Conservation (phyloP, 208 protist genomes). For the Chromosphaera perkinsii region DNA sequence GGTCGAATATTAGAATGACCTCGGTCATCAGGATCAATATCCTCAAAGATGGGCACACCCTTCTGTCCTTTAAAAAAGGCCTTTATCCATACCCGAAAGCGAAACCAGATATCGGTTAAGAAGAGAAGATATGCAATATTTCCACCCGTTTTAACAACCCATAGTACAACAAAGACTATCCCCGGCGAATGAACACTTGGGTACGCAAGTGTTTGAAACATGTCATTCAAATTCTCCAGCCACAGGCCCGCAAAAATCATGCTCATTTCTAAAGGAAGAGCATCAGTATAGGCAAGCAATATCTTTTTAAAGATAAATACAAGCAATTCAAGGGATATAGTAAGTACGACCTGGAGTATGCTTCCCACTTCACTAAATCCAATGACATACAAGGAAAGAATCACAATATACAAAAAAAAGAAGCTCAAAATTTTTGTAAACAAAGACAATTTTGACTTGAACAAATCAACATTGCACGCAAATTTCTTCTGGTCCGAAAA, state of each 20-base stretch:
- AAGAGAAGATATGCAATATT: conserved; percentile 42
- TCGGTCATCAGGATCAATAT: conserved; percentile 29
- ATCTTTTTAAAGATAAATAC: conserved; percentile 34
- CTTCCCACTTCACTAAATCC: neutral
- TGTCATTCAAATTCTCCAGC: conserved; percentile 39
- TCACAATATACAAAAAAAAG: neutral
- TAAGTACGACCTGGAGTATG: neutral
- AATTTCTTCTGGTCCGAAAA: too few species aligned
- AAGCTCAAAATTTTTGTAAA: too few species aligned
- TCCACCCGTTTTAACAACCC: conserved; percentile 16
- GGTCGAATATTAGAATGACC: conserved; percentile 37
- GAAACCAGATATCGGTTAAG: conserved; percentile 22
- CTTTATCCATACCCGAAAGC: conserved; percentile 23
- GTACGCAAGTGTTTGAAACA: conserved; percentile 38
- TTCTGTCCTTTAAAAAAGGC: neutral
- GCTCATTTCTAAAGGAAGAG: conserved; percentile 31
- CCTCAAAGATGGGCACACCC: conserved; percentile 8
- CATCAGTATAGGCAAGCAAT: conserved; percentile 23
- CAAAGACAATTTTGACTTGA: too few species aligned
- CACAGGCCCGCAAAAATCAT: conserved; percentile 43
- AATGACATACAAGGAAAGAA: neutral
- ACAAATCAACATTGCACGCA: too few species aligned
- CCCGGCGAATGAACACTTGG: conserved; percentile 24
- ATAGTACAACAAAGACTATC: conserved; percentile 30
- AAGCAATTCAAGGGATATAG: neutral